Evolutionary conservation across 148 eudicot species (phyloP).

Genomic region (Tetragonia tetragonoides): DNA sequence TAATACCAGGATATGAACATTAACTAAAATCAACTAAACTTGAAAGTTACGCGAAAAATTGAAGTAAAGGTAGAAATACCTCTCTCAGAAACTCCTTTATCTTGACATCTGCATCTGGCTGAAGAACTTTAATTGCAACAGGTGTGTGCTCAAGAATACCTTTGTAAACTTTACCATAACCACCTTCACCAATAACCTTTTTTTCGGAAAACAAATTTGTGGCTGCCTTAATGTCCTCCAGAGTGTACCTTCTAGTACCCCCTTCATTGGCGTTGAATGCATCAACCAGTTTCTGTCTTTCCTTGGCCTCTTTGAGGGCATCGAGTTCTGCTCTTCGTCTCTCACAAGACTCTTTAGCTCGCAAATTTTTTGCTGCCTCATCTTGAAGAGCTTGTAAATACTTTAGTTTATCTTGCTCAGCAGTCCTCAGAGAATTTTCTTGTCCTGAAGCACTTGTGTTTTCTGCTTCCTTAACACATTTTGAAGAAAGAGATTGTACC

Average conservation of each 20-base stretch:
- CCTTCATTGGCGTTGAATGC: conserved; percentile 50
- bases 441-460: conserved; percentile 50
- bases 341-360: conserved; percentile 53
- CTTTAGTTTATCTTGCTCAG: conserved; percentile 54
- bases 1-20: too few relatives aligned
- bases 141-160: conserved; percentile 65
- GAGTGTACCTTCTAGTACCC: conserved; percentile 53
- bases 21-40: too few relatives aligned
- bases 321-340: conserved; percentile 58
- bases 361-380: conserved; percentile 44
- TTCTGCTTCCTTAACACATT: conserved; percentile 47
- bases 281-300: conserved; percentile 52
- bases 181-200: conserved; percentile 71
- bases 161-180: conserved; percentile 70
- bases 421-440: conserved; percentile 52
- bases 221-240: conserved; percentile 54
- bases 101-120: conserved; percentile 53
- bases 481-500: conserved; percentile 54
- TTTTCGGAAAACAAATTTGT: conserved; percentile 52
- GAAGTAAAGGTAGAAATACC: conserved; percentile 27
- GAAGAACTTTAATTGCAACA: conserved; percentile 77
- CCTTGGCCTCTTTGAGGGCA: conserved; percentile 48
- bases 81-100: conserved; percentile 70
- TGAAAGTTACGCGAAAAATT: background rate
- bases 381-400: conserved; percentile 54